A percentile compares a stretch with the other conserved stretches of the same genome.
Conservation (phyloP, 2,329 filamentous ascomycete species). For the Aspergillus sp. region DNA sequence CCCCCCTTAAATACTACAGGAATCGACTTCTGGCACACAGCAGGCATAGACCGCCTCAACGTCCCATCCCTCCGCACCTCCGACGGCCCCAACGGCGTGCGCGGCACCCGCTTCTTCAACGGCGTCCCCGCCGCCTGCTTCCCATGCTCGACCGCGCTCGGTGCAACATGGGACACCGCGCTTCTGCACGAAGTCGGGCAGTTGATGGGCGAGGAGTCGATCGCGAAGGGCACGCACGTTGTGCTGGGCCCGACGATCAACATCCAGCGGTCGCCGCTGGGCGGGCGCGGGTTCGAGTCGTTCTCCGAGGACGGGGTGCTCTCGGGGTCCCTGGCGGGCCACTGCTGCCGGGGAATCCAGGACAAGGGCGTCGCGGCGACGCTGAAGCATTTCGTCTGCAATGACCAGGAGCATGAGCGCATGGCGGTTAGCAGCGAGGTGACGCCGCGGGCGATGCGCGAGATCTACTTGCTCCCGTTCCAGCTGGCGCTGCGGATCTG, state of each 20-base stretch:
- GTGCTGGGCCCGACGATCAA: conserved; percentile 70
- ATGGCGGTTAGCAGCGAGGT: conserved; percentile 35
- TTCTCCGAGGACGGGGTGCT: conserved; percentile 76
- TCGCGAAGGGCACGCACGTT: conserved; percentile 63
- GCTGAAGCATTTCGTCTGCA: conserved; percentile 55
- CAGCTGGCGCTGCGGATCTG: conserved; percentile 51
- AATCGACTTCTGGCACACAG: conserved; percentile 60
- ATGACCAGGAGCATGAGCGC: conserved; percentile 39
- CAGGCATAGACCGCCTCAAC: conserved; percentile 51
- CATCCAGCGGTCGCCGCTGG: conserved; percentile 71
- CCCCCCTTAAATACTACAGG: too few relatives aligned
- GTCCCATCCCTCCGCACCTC: conserved; percentile 58
- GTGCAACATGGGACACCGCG: conserved; percentile 67
- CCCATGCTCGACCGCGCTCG: conserved; percentile 68
- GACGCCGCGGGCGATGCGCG: conserved; percentile 47
- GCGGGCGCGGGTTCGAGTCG: conserved; percentile 79
- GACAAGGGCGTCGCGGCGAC: conserved; percentile 65
- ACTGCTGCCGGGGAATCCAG: conserved; percentile 65
- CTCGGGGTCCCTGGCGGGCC: conserved; percentile 62
- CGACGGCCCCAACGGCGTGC: conserved; percentile 61
- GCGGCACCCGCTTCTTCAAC: conserved; percentile 59
- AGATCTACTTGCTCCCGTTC: conserved; percentile 57
- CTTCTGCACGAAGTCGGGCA: conserved; percentile 61
- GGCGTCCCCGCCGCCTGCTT: conserved; percentile 64
- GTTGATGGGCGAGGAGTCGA: conserved; percentile 61